Conservation (phyloP, 805 yeast species). For the Kuraishia borneana region DNA sequence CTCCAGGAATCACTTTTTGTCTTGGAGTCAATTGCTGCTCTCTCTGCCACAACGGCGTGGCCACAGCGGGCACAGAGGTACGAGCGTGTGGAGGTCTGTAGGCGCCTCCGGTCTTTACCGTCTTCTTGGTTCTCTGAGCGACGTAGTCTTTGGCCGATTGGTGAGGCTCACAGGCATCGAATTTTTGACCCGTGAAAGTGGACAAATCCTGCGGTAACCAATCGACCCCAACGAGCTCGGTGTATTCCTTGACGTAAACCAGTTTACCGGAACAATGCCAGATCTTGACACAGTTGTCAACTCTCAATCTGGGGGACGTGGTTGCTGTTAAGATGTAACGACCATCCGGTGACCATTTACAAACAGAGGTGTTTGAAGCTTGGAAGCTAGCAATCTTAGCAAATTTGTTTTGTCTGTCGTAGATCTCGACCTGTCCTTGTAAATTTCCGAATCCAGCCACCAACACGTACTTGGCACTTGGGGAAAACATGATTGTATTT, state of each 20-base stretch:
- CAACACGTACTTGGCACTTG: conserved; percentile 82
- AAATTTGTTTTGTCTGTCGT: conserved; percentile 85
- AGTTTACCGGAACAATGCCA: conserved; percentile 90
- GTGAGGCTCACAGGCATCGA: conserved; percentile 59
- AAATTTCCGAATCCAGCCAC: conserved; percentile 98
- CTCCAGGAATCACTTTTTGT: conserved; percentile 45
- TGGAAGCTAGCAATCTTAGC: conserved; percentile 69
- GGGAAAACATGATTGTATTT: conserved; percentile 85
- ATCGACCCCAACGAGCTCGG: conserved; percentile 66
- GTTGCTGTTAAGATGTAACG: conserved; percentile 90
- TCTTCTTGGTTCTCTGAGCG: conserved; percentile 24
- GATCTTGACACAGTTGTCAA: conserved; percentile 86
- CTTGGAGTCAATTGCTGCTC: conserved; percentile 28
- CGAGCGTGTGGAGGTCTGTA: conserved; percentile 97
- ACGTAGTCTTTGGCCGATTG: conserved; percentile 52
- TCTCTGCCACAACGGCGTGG: conserved; percentile 47
- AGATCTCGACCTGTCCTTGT: conserved; percentile 92
- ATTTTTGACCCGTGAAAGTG: conserved; percentile 45
- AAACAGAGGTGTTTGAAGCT: conserved; percentile 92
- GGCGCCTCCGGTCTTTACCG: conserved; percentile 66
- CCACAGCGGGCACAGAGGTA: conserved; percentile 23
- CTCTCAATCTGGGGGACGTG: conserved; percentile 92
- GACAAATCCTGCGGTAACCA: conserved; percentile 68
- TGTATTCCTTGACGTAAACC: conserved; percentile 66
- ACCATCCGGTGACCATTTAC: conserved; percentile 98